A percentile compares a stretch with the other conserved stretches of the same genome.
phyloP scores from a whole-genome alignment of 371 early-diverging fungal species.

The Encephalitozoon hellem region DNA sequence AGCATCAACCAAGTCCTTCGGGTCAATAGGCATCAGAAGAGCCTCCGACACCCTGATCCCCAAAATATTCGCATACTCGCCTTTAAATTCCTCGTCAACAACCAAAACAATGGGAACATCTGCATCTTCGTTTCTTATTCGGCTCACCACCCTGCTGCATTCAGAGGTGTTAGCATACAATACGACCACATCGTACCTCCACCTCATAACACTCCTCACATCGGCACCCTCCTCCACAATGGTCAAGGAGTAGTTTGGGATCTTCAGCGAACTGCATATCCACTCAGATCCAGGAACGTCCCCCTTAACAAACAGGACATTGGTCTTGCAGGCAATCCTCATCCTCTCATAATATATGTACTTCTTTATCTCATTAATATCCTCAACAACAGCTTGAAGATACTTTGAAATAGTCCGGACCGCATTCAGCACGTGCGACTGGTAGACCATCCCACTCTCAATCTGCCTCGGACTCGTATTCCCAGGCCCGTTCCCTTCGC shows the following conservation, averaged over 20 bases:
- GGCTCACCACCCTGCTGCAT: background rate
- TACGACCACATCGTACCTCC: background rate
- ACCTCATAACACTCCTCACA: background rate
- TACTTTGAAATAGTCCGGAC: slow-evolving; percentile 53
- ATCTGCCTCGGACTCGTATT: background rate
- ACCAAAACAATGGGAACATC: background rate
- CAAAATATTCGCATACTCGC: background rate
- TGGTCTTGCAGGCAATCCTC: background rate
- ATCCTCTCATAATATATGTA: slow-evolving; percentile 25
- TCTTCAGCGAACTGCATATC: background rate
- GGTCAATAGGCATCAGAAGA: background rate
- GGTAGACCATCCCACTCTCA: slow-evolving; percentile 42
- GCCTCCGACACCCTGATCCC: background rate
- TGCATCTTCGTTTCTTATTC: background rate
- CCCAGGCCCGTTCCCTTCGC: slow-evolving; percentile 35
- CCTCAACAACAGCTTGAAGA: slow-evolving; percentile 54
- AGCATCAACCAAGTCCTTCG: background rate
- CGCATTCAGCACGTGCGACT: slow-evolving; percentile 44
- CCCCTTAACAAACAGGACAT: background rate
- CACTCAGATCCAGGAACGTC: background rate
- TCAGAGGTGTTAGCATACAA: background rate
- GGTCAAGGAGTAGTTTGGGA: background rate
- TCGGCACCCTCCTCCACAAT: background rate
- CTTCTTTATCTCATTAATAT: slow-evolving; percentile 56
- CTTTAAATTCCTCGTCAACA: slow-evolving; percentile 7